These are phyloP conservation scores for Fraxinus platypoda DNA, from an alignment of 305 asterid species.

Conservation along the genomic window DNA sequence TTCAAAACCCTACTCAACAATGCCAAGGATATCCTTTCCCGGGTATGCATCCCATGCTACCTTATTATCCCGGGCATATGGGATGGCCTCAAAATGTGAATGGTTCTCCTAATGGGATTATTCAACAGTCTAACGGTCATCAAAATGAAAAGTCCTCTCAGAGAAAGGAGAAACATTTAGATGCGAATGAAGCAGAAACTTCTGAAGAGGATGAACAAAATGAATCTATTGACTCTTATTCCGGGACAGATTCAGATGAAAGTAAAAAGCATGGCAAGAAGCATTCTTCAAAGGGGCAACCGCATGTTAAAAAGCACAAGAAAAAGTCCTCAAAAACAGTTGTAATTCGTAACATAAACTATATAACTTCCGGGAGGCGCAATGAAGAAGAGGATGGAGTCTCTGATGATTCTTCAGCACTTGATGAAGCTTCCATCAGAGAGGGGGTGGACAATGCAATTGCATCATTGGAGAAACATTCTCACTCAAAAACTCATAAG, in stretches of 20 bases:
- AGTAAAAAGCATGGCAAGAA: slow-evolving; percentile 41
- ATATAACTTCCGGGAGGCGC: slow-evolving; percentile 65
- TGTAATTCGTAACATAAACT: slow-evolving; percentile 84
- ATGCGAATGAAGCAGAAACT: slow-evolving; percentile 40
- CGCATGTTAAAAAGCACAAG: slow-evolving; percentile 51
- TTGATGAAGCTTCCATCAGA: slow-evolving; percentile 60
- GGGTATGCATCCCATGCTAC: slow-evolving; percentile 53
- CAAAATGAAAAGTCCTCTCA: slow-evolving; percentile 36
- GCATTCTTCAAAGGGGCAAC: slow-evolving; percentile 42
- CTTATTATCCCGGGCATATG: slow-evolving; percentile 63
- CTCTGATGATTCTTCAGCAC: slow-evolving; percentile 46
- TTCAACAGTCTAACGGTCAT: slow-evolving; percentile 32
- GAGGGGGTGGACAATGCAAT: slow-evolving; percentile 62
- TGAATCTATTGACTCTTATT: slow-evolving; percentile 48
- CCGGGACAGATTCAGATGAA: slow-evolving; percentile 42
- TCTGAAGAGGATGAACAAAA: slow-evolving; percentile 59
- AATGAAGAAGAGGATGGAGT: slow-evolving; percentile 50
- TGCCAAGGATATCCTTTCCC: slow-evolving; percentile 54
- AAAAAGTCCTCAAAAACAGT: slow-evolving; percentile 65
- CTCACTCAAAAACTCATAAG: slow-evolving; percentile 35
- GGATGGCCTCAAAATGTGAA: slow-evolving; percentile 46
- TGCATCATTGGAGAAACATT: slow-evolving; percentile 50
- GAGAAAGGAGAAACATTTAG: slow-evolving; percentile 45
- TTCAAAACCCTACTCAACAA: slow-evolving; percentile 50
- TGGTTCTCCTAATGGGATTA: slow-evolving; percentile 35